Base-by-base conservation (phyloP, 768 basidiomycete species). In the Pulveroboletus sp. region DNA sequence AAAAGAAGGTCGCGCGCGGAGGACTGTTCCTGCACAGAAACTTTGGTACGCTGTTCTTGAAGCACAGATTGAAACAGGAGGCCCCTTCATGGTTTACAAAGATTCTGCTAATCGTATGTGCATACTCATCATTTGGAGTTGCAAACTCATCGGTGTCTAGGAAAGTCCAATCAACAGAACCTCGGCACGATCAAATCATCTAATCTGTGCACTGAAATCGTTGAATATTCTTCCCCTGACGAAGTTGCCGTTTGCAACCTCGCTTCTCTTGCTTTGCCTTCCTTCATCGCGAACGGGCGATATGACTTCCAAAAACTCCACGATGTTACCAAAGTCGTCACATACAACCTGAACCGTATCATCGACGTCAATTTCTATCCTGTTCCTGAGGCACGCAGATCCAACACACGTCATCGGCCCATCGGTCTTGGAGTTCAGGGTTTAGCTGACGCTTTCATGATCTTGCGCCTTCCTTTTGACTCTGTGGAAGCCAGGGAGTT, bases 41-140 rank as follows among this genome's bases (percentile, higher is more conserved):
- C 80, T 99, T 32, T 99, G 97, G 95, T 97, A 95, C 66, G 93
- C 94, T 29, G 84, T 98, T 57, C 75, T 98, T 34, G 97, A 98
- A 63, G 84, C 94, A 12, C 97, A 99, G 70, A 93, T 95, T 58
- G 95, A 99, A 73, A 99, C 97, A 1, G 97, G 97, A 42, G 87
- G 87, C n/a, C 97, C 97, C 0, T 99, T 97, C 76, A 98, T 98
- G 92, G 76, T 91, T 23, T 99, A 98, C 80, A 99, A 99, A 75
- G 95, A 98, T 63, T 80, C 92, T 34, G 86, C 89, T 50, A 99
- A 99, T 67, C 71, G 92, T 94, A 59, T 46, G 87, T 72, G 1
- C 11, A 16, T 16, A 21, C 29, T 29, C 35, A 38, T 46, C 14
- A 31, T 40, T 43, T n/a, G 32, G 20, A 20, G 24, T 29, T 37